Base-by-base conservation (phyloP, 1,284 basidiomycete species). In the Rhodotorula mucilaginosa region DNA sequence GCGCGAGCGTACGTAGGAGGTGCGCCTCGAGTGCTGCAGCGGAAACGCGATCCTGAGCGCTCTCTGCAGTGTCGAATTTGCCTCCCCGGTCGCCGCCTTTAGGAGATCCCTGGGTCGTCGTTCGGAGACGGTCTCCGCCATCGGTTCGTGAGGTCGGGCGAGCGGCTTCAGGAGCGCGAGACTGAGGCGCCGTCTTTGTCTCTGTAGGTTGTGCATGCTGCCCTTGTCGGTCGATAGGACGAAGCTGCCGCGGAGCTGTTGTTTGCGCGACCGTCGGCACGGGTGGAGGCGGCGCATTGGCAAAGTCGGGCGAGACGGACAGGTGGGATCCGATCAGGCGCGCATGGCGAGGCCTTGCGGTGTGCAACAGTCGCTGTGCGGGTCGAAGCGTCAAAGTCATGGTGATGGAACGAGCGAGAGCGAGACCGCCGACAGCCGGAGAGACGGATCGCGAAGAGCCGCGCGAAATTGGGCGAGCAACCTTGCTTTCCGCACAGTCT, bases 1-100 rank as follows among this genome's bases (percentile, higher is more conserved):
- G 69, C 6, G 58, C 51, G 34, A 71, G 58, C 8, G 69, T 58
- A 12, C 69, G 52, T 7, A 68, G 61, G 31, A 71, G 48, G 16
- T 68, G 68, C 4, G 61, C 16, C 44, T 71, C 69, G 15, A 71
- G 52, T 19, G 51, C 29, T 29, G 47, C 58, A 13, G 48, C 63
- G 15, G 62, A 31, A 1, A 46, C 63, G 21, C 51, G 31, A 16
- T 69, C 68, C n/a, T 52, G 34, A 3, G 16, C 18, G 2, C 21
- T n/a, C 16, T 23, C 46, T 15, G 39, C 21, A 19, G 29, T 29
- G 13, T 44, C 39, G 13, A 21, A 21, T 21, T 44, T 13, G 3
- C 23, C 18, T 19, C 21, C 7, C 13, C 34, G 58, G 0, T 23
- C 7, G 61, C 2, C 23, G 18, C n/a, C 34, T 21, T 5, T 15